Percentiles rank a stretch among this genome's conserved stretches.
These are phyloP conservation scores for Phylloporus arenicola DNA, from an alignment of 768 basidiomycete species.

Conservation along the genomic window DNA sequence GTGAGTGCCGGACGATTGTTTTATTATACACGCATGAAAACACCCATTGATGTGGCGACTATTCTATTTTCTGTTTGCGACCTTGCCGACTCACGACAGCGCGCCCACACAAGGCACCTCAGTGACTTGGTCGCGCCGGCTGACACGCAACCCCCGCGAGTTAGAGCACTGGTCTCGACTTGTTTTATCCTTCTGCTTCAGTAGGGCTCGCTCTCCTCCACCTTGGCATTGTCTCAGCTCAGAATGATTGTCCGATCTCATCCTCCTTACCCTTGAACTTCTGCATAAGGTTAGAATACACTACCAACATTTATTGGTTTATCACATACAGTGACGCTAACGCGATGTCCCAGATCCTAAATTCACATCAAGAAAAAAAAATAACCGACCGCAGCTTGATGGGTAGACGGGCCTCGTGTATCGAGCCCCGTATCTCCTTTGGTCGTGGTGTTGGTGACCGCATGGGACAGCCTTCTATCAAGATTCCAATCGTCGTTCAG, in stretches of 20 bases:
- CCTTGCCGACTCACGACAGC: conserved; percentile 12
- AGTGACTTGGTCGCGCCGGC: conserved; percentile 6
- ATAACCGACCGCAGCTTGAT: neutral
- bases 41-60: neutral
- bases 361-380: neutral
- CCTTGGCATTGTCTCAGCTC: conserved; percentile 1
- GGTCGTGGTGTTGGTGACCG: conserved; percentile 15
- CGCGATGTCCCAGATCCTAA: neutral
- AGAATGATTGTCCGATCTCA: neutral
- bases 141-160: conserved; percentile 15
- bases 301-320: neutral
- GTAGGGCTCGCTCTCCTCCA: neutral
- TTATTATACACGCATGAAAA: conserved; percentile 5
- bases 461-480: conserved; percentile 2
- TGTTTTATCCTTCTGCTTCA: neutral
- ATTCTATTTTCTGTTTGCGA: conserved; percentile 1
- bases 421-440: neutral
- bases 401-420: neutral
- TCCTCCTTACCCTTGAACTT: neutral
- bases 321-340: neutral
- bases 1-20: conserved; percentile 3
- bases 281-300: neutral
- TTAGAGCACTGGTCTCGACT: neutral
- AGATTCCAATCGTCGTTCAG: neutral
- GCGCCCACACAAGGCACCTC: conserved; percentile 1